A percentile compares a stretch with the other conserved stretches of the same genome.
Conservation (phyloP, 2,329 filamentous ascomycete species). For the Penicillium palitans region DNA sequence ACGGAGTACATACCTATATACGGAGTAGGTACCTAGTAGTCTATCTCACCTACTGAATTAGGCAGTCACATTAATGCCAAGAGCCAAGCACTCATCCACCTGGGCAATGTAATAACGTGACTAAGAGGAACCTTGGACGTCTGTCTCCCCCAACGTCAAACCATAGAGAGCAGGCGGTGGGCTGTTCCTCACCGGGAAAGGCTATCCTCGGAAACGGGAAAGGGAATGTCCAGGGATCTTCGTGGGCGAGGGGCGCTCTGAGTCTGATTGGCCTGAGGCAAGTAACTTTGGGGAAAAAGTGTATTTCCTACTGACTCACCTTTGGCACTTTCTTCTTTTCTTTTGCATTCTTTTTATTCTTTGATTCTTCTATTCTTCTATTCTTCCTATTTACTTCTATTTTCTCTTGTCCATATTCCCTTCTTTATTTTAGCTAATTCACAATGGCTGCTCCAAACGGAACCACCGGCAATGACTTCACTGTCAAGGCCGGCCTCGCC, state of each 20-base stretch:
- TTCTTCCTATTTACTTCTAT: slow-evolving; percentile 7
- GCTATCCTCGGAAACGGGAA: slow-evolving; percentile 15
- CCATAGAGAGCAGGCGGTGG: slow-evolving; percentile 17
- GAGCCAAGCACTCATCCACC: too few relatives aligned
- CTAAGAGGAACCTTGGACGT: not conserved
- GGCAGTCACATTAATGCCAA: not conserved
- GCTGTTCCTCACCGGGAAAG: not conserved
- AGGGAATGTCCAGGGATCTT: not conserved
- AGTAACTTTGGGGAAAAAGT: slow-evolving; percentile 20
- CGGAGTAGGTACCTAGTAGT: too few relatives aligned
- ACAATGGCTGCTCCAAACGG: slow-evolving; percentile 42
- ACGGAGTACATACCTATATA: too few relatives aligned
- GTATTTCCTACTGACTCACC: slow-evolving; percentile 27
- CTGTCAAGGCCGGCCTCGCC: slow-evolving; percentile 90
- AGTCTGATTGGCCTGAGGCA: slow-evolving; percentile 18
- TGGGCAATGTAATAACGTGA: not conserved
- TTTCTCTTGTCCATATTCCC: slow-evolving; percentile 6
- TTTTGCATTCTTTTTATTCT: not conserved
- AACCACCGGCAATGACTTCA: slow-evolving; percentile 61
- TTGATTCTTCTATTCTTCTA: not conserved
- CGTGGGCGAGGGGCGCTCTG: slow-evolving; percentile 13
- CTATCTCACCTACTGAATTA: not conserved
- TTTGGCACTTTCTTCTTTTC: slow-evolving; percentile 1
- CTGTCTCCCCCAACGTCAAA: not conserved
- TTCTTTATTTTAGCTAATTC: slow-evolving; percentile 8